Evolutionary conservation across 225 moss, liverwort and hornwort genomes (phyloP), one percentile per base, ranked within the genome.

Genomic region (Anthoceros angustus): DNA sequence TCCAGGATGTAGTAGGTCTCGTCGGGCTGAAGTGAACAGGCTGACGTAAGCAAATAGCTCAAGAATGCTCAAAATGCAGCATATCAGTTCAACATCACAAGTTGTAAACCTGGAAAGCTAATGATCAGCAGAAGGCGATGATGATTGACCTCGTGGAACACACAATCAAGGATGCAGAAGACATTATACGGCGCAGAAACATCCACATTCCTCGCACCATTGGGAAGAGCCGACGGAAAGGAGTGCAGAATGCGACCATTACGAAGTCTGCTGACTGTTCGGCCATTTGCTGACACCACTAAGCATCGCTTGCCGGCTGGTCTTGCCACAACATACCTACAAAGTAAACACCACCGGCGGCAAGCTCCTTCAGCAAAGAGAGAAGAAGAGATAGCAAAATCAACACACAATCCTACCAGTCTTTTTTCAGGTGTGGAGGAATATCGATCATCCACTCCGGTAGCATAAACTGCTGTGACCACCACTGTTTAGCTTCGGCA

Each of bases 401-500:
- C 42, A 38, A 55, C n/a, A 55, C 7, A 46, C n/a, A 18, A 55
- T 9, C 55, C 23, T 78, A 98, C 98, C 98, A 98, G 74, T 98
- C 98, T 69, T 70, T 80, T 67, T 87, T 78, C 7, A 92, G 81
- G 64, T 82, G 73, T 39, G 74, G 81, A 61, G 98, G 98, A 64
- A 98, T 77, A 68, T 92, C 98, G 72, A 98, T 81, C 89, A 98
- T 98, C 98, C 98, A 98, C 75, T 98, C 98, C 20, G 98, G 98
- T 25, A 89, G 76, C 98, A 98, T 92, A 68, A 98, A 84, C 78
- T 98, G 98, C 61, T 74, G 85, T 65, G 98, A 86, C 72, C 85
- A 92, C 74, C 86, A 92, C 65, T 79, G 81, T 63, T 92, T 81
- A 48, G 92, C 86, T 65, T 84, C 86, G 42, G 77, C 80, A 11